Evolutionary conservation across 225 moss, liverwort and hornwort species (phyloP).

Genomic region (Pseudisothecium myosuroides): DNA sequence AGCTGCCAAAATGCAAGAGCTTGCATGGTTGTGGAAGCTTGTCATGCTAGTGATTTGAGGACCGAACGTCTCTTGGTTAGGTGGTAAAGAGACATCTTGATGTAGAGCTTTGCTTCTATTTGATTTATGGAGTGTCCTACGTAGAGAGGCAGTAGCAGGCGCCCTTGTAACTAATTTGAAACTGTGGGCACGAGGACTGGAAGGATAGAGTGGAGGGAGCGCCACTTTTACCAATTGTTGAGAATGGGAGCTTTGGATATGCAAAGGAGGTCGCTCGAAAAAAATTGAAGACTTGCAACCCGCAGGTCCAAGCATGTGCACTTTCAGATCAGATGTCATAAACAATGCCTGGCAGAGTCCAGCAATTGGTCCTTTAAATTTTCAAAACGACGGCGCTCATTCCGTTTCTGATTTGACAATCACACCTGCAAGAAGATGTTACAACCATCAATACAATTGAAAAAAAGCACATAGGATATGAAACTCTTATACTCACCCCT

Average conservation of each 20-base stretch:
- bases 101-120: background rate
- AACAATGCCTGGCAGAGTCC: background rate
- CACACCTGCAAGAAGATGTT: background rate
- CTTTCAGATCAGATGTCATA: conserved; percentile 22
- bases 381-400: background rate
- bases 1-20: conserved; percentile 75
- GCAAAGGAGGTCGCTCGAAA: background rate
- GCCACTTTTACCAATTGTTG: conserved; percentile 59
- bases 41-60: conserved; percentile 33
- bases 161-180: conserved; percentile 56
- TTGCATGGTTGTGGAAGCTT: conserved; percentile 61
- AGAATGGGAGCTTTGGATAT: background rate
- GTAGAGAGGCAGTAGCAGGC: conserved; percentile 50
- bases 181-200: conserved; percentile 52
- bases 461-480: background rate
- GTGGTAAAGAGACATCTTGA: conserved; percentile 21
- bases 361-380: background rate
- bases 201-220: conserved; percentile 63
- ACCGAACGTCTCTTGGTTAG: conserved; percentile 13
- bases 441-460: background rate
- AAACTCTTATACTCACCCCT: too few relatives aligned
- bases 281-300: conserved; percentile 20
- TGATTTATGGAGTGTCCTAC: conserved; percentile 34
- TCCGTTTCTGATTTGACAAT: background rate
- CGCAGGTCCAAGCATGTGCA: conserved; percentile 59